phyloP scores from a whole-genome alignment of 2,329 filamentous ascomycete genomes.

The Arthroderma sp. region DNA sequence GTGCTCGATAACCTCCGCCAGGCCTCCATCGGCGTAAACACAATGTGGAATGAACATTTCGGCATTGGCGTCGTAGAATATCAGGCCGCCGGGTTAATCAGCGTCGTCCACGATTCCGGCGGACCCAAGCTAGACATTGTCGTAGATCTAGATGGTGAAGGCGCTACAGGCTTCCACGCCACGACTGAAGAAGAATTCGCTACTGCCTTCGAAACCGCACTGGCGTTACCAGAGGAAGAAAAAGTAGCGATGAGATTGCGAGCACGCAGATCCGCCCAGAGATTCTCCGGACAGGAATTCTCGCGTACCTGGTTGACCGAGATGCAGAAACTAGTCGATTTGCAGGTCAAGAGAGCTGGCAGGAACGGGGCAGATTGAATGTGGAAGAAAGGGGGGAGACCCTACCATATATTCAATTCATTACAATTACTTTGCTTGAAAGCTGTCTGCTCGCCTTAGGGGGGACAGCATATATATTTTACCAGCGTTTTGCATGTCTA shows the following conservation, averaged over 20 bases:
- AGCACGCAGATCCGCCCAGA: slow-evolving; percentile 62
- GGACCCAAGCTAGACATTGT: slow-evolving; percentile 93
- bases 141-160: slow-evolving; percentile 57
- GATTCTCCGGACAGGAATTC: slow-evolving; percentile 85
- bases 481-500: too few relatives aligned
- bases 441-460: too few relatives aligned
- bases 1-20: slow-evolving; percentile 66
- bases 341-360: slow-evolving; percentile 18
- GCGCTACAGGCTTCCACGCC: slow-evolving; percentile 81
- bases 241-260: slow-evolving; percentile 61
- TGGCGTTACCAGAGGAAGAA: slow-evolving; percentile 49
- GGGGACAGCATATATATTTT: too few relatives aligned
- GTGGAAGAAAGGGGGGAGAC: too few relatives aligned
- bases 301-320: slow-evolving; percentile 62
- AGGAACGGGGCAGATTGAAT: too few relatives aligned
- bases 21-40: slow-evolving; percentile 79
- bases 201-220: slow-evolving; percentile 61
- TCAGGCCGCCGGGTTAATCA: slow-evolving; percentile 83
- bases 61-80: slow-evolving; percentile 98
- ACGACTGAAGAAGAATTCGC: slow-evolving; percentile 69
- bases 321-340: slow-evolving; percentile 55
- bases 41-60: slow-evolving; percentile 99
- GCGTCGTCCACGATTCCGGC: slow-evolving; percentile 84
- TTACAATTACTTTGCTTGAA: too few relatives aligned
- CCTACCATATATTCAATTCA: too few relatives aligned